Percentiles rank a stretch among this genome's conserved stretches.
phyloP scores from a whole-genome alignment of 352 stramenopile species.

The Sclerospora graminicola region DNA sequence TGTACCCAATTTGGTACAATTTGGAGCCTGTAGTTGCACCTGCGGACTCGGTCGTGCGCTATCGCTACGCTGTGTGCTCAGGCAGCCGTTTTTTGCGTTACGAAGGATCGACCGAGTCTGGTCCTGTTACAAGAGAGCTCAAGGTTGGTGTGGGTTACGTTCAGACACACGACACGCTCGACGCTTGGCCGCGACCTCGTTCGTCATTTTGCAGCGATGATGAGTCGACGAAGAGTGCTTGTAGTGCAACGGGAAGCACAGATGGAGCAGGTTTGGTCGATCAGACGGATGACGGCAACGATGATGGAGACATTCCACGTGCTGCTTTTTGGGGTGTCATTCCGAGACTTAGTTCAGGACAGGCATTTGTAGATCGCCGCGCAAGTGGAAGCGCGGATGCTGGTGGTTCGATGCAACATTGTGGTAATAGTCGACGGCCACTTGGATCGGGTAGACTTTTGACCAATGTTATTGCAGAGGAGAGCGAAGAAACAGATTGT shows the following conservation, averaged over 20 bases:
- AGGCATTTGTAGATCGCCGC: slow-evolving; percentile 72
- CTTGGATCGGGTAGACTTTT: slow-evolving; percentile 16
- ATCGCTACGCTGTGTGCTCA: slow-evolving; percentile 80
- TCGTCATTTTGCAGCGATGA: slow-evolving; percentile 14
- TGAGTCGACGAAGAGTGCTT: slow-evolving; percentile 1
- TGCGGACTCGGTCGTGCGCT: slow-evolving; percentile 51
- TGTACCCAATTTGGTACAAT: slow-evolving; percentile 88
- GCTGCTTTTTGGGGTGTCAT: slow-evolving; percentile 46
- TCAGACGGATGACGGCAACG: slow-evolving; percentile 2
- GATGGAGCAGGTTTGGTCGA: slow-evolving; percentile 1
- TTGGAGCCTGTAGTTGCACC: slow-evolving; percentile 65
- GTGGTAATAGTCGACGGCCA: slow-evolving; percentile 6
- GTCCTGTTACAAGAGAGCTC: slow-evolving; percentile 37
- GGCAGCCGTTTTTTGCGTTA: slow-evolving; percentile 71
- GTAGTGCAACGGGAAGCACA: neutral
- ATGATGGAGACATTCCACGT: slow-evolving; percentile 13
- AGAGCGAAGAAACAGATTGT: slow-evolving; percentile 11
- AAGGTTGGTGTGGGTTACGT: slow-evolving; percentile 44
- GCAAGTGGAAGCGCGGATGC: slow-evolving; percentile 36
- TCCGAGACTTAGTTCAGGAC: slow-evolving; percentile 67
- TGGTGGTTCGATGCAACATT: slow-evolving; percentile 9
- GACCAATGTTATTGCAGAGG: slow-evolving; percentile 45
- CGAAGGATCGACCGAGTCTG: slow-evolving; percentile 35
- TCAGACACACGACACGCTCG: slow-evolving; percentile 69
- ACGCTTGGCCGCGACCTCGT: slow-evolving; percentile 23